Percentiles rank a stretch among this genome's conserved stretches.
phyloP scores from a whole-genome alignment of 2,329 filamentous ascomycete genomes.

The Thelonectria olida region DNA sequence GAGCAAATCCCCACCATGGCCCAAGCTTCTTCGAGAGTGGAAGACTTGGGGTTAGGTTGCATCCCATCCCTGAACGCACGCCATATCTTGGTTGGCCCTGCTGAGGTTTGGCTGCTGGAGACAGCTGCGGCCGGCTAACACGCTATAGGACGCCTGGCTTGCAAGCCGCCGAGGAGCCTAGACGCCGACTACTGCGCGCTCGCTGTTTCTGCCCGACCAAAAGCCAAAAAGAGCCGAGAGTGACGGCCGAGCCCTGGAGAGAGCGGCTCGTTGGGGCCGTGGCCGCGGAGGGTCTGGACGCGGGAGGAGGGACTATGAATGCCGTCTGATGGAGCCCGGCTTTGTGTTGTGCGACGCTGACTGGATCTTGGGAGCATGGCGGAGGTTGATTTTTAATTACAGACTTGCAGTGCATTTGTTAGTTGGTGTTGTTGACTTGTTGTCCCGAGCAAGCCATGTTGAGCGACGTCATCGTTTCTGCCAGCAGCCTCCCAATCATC shows the following conservation, averaged over 20 bases:
- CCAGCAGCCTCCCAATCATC: background rate
- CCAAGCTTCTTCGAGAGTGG: no score
- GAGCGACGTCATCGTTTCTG: constrained; percentile 21
- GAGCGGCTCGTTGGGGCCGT: constrained; percentile 2
- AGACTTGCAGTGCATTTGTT: background rate
- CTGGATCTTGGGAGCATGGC: background rate
- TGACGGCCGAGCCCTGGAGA: background rate
- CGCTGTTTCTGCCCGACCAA: background rate
- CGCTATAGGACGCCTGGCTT: no score
- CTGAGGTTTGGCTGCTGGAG: no score
- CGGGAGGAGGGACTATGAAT: constrained; percentile 4
- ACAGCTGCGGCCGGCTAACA: no score
- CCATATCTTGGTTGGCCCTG: no score
- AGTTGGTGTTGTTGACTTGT: background rate
- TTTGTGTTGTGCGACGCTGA: background rate
- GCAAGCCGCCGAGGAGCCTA: no score
- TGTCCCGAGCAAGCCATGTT: no score
- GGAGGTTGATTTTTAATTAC: no score
- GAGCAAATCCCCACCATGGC: constrained; percentile 11
- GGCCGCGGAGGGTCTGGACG: background rate
- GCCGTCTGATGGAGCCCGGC: background rate
- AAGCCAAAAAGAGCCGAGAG: background rate
- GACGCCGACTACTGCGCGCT: background rate
- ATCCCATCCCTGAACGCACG: background rate
- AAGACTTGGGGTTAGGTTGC: no score